Base-by-base conservation (phyloP, 1,139 yeast genomes). In the Meyerozyma athensensis region DNA sequence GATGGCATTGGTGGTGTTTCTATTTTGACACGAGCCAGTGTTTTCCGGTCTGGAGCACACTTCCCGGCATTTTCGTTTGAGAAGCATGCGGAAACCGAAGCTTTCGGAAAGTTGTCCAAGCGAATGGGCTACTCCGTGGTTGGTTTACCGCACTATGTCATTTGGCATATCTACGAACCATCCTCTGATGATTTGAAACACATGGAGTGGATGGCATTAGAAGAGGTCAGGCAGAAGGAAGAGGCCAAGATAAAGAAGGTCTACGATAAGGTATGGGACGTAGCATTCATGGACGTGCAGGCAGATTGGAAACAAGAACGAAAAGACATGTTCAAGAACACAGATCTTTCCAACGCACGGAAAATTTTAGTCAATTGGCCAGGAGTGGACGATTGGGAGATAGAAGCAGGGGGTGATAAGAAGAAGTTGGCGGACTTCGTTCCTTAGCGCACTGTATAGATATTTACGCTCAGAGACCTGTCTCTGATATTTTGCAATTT, bases 191-290 rank as follows among this genome's bases (percentile, higher is more conserved):
- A 86, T 64, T 68, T 85, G 62, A 83, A 86, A 62, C 95, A 87
- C 56, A 87, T 87, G 96, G 95, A 85, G 57, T 86, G 95, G 95
- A 85, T 87, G 95, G 96, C 95, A 1, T 77, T 85, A 52, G 96
- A 87, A 59, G 96, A 87, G 58, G 79, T 79, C 40, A 76, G 94
- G 46, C 79, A 77, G 51, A 68, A 74, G 45, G 83, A 78, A 56
- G 87, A 84, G 52, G 78, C 76, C 36, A 75, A 77, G 55, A 68
- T 80, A 43, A 75, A 75, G 52, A 80, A 79, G 54, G 77, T 81
- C 40, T 85, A 85, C 58, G 82, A 83, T 48, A 79, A 79, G 52
- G 79, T 81, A 20, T 86, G 92, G 86, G 76, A 71, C 45, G 72
- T 76, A 44, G 95, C 90, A 2, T 86, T 84, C 54, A 82, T 79